Percentiles rank a stretch among this genome's conserved stretches.
These are phyloP conservation scores for Blastomyces gilchristii DNA, from an alignment of 2,329 filamentous ascomycete species.

Conservation along the genomic window DNA sequence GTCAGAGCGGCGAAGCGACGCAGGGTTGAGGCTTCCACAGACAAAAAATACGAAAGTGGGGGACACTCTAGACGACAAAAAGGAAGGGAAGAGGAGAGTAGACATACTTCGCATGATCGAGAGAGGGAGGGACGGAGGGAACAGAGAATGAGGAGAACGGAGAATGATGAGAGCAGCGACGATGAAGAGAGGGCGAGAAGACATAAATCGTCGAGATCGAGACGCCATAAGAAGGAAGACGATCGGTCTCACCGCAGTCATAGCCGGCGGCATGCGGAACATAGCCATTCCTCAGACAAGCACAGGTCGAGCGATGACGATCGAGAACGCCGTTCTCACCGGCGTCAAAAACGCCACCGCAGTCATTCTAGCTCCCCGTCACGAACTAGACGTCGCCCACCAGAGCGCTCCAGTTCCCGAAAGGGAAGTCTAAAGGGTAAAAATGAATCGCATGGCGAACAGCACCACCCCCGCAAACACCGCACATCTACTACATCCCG, in stretches of 20 bases:
- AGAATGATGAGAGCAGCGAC: slow-evolving; percentile 16
- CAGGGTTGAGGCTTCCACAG: slow-evolving; percentile 19
- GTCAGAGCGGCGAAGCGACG: slow-evolving; percentile 18
- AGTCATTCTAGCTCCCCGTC: slow-evolving; percentile 16
- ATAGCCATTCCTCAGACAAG: slow-evolving; percentile 19
- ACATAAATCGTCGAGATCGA: slow-evolving; percentile 9
- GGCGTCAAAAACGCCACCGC: slow-evolving; percentile 9
- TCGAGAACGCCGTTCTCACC: slow-evolving; percentile 2
- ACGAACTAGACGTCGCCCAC: slow-evolving; percentile 19
- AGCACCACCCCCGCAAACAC: background rate
- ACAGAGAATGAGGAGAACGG: slow-evolving; percentile 18
- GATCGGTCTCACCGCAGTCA: slow-evolving; percentile 9
- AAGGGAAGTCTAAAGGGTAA: slow-evolving; percentile 11
- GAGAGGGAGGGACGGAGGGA: slow-evolving; percentile 7
- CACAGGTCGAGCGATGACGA: slow-evolving; percentile 16
- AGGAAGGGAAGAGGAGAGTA: slow-evolving; percentile 20
- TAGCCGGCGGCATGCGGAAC: slow-evolving; percentile 14
- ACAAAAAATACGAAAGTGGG: slow-evolving; percentile 12
- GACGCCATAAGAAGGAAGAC: slow-evolving; percentile 11
- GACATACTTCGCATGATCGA: slow-evolving; percentile 16
- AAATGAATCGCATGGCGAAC: background rate
- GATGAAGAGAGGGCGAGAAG: slow-evolving; percentile 6
- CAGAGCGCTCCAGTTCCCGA: slow-evolving; percentile 11
- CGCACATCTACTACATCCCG: background rate
- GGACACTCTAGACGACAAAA: slow-evolving; percentile 12